Evolutionary conservation across 108 stramenopile species (phyloP).

Genomic region (Cyclotella kingstonii): DNA sequence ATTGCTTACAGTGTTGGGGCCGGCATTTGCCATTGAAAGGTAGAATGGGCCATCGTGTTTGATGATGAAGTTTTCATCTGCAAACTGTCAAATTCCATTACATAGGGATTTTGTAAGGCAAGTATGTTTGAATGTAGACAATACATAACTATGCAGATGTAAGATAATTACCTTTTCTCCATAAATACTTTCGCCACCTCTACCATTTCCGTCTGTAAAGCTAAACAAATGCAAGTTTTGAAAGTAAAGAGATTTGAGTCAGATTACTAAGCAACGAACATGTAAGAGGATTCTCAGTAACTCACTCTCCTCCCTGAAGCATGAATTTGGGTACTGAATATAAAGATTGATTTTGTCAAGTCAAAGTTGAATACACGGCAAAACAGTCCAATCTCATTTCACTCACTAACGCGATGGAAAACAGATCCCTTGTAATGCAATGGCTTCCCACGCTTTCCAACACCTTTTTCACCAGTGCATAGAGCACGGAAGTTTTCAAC

Average conservation of each 20-base stretch:
- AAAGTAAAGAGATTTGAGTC: not conserved
- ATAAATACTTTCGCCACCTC: slow-evolving; percentile 76
- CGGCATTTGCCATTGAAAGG: slow-evolving; percentile 94
- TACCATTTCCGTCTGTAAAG: slow-evolving; percentile 89
- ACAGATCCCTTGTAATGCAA: slow-evolving; percentile 75
- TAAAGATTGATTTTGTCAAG: slow-evolving; percentile 57
- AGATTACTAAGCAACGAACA: not conserved
- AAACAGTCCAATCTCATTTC: too few species aligned
- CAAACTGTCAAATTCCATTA: slow-evolving; percentile 81
- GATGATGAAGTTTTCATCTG: slow-evolving; percentile 92
- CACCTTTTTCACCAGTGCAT: slow-evolving; percentile 91
- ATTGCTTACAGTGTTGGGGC: slow-evolving; percentile 65
- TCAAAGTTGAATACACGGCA: too few species aligned
- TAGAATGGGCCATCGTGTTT: slow-evolving; percentile 86
- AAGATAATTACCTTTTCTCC: slow-evolving; percentile 43
- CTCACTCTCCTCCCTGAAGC: slow-evolving; percentile 57
- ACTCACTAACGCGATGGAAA: slow-evolving; percentile 75
- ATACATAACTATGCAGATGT: too few species aligned
- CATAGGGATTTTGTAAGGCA: too few species aligned
- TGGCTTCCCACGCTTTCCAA: slow-evolving; percentile 76
- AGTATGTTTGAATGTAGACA: too few species aligned
- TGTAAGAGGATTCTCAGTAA: too few species aligned
- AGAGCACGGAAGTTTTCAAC: slow-evolving; percentile 93
- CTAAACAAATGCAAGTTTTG: slow-evolving; percentile 63
- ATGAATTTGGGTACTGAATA: slow-evolving; percentile 72